Base-by-base conservation (phyloP, 2,329 filamentous ascomycete genomes). In the Xylariaceae sp. region DNA sequence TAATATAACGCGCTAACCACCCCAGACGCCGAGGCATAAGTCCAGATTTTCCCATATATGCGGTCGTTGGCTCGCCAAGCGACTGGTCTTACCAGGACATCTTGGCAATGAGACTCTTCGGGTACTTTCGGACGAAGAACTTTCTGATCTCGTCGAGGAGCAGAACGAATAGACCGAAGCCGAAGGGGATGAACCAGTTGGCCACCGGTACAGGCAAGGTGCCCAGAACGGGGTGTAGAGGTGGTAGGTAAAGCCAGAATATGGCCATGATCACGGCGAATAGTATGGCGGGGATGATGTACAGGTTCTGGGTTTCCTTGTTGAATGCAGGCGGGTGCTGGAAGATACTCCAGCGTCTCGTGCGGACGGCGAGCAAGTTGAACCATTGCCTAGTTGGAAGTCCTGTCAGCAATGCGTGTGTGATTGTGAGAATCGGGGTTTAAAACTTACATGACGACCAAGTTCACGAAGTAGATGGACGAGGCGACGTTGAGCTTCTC, bases 381-480 rank as follows among this genome's bases (percentile, higher is more conserved):
- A 90, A 90, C 76, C 84, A 85, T 76, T 89, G 86, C 77, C 78
- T 70, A 50, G 7, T 19, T 13, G n/a, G n/a, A n/a, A n/a, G n/a
- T 34, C 10, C 3, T 34, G 32, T 34, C 13, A 34, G 32, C 32
- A 15, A 34, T 34, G 6, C 32, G 6, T 7, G 32, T 4, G 10
- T 10, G 32, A 30, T 26, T 26, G 26, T 10, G 13, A 15, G 13
- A 15, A 34, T 10, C 7, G 9, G 32, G 19, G 40, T 5, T 9
- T 5, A 8, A 29, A 16, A 51, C 78, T 68, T 74, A 81, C 86
- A 92, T 89, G 46, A 92, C 84, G 2, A 92, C 88, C 19, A 92
- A 73, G 55, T 85, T 92, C 61, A 91, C 80, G 63, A 92, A 92
- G 70, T 92, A 92, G 55, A 92, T 85, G 15, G 84, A 87, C 36